A percentile compares a stretch with the other conserved stretches of the same genome.
Conservation (phyloP, 192 early-diverging fungal genomes). For the Mortierella claussenii region DNA sequence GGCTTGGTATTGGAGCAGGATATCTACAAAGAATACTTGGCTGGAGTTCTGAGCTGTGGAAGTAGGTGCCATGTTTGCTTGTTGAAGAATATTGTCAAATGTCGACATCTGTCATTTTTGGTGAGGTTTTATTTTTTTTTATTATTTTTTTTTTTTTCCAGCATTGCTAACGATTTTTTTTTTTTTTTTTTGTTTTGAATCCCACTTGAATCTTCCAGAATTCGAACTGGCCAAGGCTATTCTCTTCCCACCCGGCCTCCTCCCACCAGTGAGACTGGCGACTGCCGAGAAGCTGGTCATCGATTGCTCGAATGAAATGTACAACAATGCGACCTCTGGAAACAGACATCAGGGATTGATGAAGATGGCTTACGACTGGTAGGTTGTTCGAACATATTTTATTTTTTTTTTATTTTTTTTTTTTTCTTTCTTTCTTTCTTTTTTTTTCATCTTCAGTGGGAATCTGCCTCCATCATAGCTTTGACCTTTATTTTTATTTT, state of each 20-base stretch:
- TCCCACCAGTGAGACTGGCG: conserved; percentile 52
- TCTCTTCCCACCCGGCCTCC: conserved; percentile 55
- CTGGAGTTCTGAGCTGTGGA: conserved; percentile 68
- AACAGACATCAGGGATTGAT: conserved; percentile 72
- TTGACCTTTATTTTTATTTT: no score
- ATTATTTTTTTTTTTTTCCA: no score
- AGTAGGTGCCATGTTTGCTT: conserved; percentile 63
- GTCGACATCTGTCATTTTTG: no score
- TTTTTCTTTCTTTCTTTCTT: neutral
- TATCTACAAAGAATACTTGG: conserved; percentile 69
- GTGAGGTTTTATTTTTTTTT: no score
- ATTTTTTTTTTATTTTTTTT: neutral
- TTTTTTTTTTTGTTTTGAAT: no score
- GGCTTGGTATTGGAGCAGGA: conserved; percentile 62
- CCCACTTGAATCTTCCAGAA: no score
- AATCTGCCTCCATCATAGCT: neutral
- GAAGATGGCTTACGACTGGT: conserved; percentile 82
- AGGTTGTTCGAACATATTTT: conserved; percentile 5
- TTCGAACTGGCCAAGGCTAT: conserved; percentile 68
- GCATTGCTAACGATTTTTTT: no score
- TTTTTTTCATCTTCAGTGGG: neutral
- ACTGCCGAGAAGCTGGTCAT: conserved; percentile 71
- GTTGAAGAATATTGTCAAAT: no score
- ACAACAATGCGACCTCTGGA: conserved; percentile 76
- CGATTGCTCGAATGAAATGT: conserved; percentile 76